Base-by-base conservation (phyloP, 1,284 basidiomycete genomes). In the Stygiomarasmius scandens region DNA sequence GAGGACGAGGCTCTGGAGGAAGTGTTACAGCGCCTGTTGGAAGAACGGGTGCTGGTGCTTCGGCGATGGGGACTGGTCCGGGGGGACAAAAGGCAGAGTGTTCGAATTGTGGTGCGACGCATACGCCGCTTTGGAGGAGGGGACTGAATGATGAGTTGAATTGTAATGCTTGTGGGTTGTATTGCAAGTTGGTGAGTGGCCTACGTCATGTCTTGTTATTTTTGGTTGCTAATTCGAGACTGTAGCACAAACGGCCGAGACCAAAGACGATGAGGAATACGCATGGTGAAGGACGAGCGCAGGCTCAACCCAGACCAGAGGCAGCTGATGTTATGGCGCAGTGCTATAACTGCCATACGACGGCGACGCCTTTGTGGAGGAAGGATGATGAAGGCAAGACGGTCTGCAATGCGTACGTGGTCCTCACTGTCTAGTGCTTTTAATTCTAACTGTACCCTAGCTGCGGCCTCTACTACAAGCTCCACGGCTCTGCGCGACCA, bases 311-410 rank as follows among this genome's bases (percentile, higher is more conserved):
- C 55, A 83, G 85, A 58, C 84, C 80, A 63, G 84, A 77, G 64
- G 71, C 79, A 55, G 75, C 80, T 59, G 83, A 84, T 67, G 77
- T 83, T 63, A 80, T 81, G 68, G 90, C 89, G 3, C 89, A 91
- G 77, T 95, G 92, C 75, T 92, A 90, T 73, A 95, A 94, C 68
- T 94, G 92, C 74, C 89, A 92, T 66, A 95, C 92, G 20, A 93
- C 90, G 2, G 90, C 92, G 22, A 94, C 92, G 3, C 93, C 92
- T n/a, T 81, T 94, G 36, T 95, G 92, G 92, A 80, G 93, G 63
- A 93, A 93, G 72, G 92, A 94, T 67, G 92, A 93, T 65, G 92
- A 94, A 69, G 93, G 93, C 56, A 93, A 93, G 78, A 93, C 92
- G 1, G 90, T 94, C 49, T 95, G 93, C 78, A 94, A 95, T 67